Evolutionary conservation across 331 rosid genomes (phyloP).

Genomic region (Cydonia oblonga): DNA sequence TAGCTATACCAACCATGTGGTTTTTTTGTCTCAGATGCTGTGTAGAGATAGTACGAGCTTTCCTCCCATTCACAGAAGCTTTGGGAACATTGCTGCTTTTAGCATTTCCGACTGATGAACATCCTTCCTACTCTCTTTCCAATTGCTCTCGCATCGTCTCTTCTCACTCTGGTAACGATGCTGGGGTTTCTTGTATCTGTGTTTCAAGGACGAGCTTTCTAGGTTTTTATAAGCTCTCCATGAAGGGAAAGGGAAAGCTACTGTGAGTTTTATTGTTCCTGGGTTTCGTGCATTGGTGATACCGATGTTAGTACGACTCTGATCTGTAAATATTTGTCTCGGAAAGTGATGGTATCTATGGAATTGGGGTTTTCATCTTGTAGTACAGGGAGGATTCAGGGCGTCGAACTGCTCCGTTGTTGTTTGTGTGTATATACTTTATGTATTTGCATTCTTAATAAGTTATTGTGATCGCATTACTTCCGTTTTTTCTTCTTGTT

Average conservation of each 20-base stretch:
- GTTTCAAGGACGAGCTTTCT: slow-evolving; percentile 27
- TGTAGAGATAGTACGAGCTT: slow-evolving; percentile 54
- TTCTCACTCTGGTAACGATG: slow-evolving; percentile 19
- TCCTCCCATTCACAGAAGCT: slow-evolving; percentile 60
- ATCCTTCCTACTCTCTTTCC: slow-evolving; percentile 24
- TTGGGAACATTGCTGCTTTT: slow-evolving; percentile 49
- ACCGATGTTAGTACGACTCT: slow-evolving; percentile 28
- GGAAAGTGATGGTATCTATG: slow-evolving; percentile 19
- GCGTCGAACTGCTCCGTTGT: slow-evolving; percentile 17
- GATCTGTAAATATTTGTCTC: slow-evolving; percentile 48
- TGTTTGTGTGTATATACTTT: slow-evolving; percentile 30
- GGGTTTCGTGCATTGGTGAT: slow-evolving; percentile 46
- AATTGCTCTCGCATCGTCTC: slow-evolving; percentile 10
- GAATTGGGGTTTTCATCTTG: slow-evolving; percentile 18
- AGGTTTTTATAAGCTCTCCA: slow-evolving; percentile 18
- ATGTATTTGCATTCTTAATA: slow-evolving; percentile 22
- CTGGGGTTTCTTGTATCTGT: slow-evolving; percentile 25
- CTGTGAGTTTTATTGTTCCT: slow-evolving; percentile 27
- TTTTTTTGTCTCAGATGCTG: slow-evolving; percentile 35
- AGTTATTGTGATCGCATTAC: slow-evolving; percentile 10
- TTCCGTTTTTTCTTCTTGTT: background rate
- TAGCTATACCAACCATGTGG: slow-evolving; percentile 26
- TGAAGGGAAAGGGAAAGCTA: slow-evolving; percentile 33
- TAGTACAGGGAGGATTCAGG: slow-evolving; percentile 22
- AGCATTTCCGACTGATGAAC: slow-evolving; percentile 41